Evolutionary conservation across 345 rosid species (phyloP).

Genomic region (Lumnitzera racemosa): DNA sequence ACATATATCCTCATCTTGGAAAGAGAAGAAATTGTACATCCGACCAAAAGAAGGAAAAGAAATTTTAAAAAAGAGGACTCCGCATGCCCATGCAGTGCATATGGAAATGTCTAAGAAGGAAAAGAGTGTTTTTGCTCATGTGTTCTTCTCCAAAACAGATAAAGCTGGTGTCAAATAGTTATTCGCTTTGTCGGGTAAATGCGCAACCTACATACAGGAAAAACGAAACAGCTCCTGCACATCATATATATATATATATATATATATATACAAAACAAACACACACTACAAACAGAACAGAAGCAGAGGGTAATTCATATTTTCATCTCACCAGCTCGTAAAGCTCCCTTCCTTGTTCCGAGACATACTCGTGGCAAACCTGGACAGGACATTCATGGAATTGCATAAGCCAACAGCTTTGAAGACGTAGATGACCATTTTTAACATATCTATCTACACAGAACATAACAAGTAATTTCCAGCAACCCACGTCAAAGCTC

Average conservation of each 20-base stretch:
- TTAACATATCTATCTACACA: background rate
- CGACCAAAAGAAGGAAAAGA: too few species aligned
- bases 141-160: constrained; percentile 82
- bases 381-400: constrained; percentile 21
- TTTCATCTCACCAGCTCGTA: constrained; percentile 70
- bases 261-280: background rate
- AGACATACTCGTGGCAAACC: constrained; percentile 87
- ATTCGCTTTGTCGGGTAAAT: constrained; percentile 94
- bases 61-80: too few species aligned
- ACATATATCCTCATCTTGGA: too few species aligned
- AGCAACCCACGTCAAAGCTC: constrained; percentile 75
- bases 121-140: constrained; percentile 20
- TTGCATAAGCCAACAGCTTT: background rate
- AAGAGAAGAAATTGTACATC: too few species aligned
- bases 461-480: background rate
- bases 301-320: background rate
- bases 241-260: background rate
- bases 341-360: constrained; percentile 83
- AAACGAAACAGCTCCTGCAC: background rate
- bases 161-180: constrained; percentile 91
- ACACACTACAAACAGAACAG: background rate
- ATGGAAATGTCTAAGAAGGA: too few species aligned
- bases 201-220: constrained; percentile 61
- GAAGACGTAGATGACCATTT: background rate
- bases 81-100: too few species aligned